Evolutionary conservation across 257 asterid species (phyloP), one percentile per base, ranked within the genome.

Genomic region (Scutellaria baicalensis): DNA sequence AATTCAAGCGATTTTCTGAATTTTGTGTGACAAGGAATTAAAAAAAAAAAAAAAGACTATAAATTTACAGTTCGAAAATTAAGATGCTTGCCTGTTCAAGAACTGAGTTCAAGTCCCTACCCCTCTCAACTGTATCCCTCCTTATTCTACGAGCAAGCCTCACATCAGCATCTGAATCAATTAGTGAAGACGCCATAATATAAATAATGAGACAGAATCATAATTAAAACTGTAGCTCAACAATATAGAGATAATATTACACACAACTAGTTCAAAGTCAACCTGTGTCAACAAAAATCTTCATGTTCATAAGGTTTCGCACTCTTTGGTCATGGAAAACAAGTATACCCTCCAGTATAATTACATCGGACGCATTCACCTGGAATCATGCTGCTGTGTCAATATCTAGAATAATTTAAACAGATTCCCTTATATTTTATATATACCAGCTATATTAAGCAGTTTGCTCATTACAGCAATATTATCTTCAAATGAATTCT

Each of bases 131-230:
- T 43, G 93, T 89, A 80, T 94, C 99, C 62, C 98, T 96, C 78
- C 95, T 84, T 82, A 94, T 94, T 83, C 99, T 82, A 79, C 98
- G 98, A 83, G 97, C 98, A 84, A 91, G 98, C 81, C 99, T 91
- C 85, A 94, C 97, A 80, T 94, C 99, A 83, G 99, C 94, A 89
- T 85, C 95, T 87, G 83, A 68, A 71, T 57, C 31, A 70, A 72
- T 44, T 56, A 66, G 65, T 55, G 39, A 66, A 2, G 33, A 68
- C 31, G 36, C 0, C 48, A 23, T n/a, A 50, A 5, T 47, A 18
- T 17, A 60, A 54, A 27, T 27, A 27, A 73, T 69, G 74, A 60
- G 58, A 68, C 10, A 55, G 12, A 13, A 56, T 23, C 21, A 36
- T 6, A 9, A 16, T 63, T 23, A 43, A 35, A 31, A 17, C 38